Base-by-base conservation (phyloP, 1,284 basidiomycete species). In the Sporisorium scitamineum region DNA sequence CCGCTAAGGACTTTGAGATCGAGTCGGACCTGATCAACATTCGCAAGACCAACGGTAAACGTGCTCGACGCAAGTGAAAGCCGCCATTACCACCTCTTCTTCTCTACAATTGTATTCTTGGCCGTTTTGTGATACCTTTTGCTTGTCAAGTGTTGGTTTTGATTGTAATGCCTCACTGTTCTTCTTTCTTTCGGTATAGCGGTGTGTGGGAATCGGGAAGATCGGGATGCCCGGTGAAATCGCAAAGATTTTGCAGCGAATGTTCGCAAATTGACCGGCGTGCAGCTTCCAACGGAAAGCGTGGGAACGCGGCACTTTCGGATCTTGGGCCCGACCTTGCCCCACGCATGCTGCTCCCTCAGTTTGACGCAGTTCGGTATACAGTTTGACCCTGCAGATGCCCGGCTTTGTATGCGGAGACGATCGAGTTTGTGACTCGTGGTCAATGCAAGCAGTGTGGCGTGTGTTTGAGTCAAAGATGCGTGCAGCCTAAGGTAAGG, bases 1-100 rank as follows among this genome's bases (percentile, higher is more conserved):
- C 74, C 18, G 84, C 84, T 39, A 80, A 80, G 61, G 84, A 85
- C 74, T 79, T 81, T 62, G 84, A 85, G 69, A 70, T 84, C 24
- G 84, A 85, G 69, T 77, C 78, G 50, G 84, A 85, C 63, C 70
- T 85, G 58, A 83, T 85, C 68, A 78, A 81, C 45, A 83, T 85
- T 39, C 77, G 82, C 61, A 83, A 84, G 70, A 79, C 73, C 42
- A 82, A 80, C 48, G 65, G 69, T 48, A 86, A 86, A 70, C 76
- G 85, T 54, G 73, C 73, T n/a, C 61, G 73, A 32, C 73, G 73
- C 65, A 76, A 76, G 69, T 76, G 47, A 50, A n/a, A n/a, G 32
- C 52, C 20, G 3, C 27, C 37, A 24, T n/a, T 31, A 31, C 10
- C 37, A 37, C 6, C 37, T 32, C 7, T 11, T 26, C 16, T 45